Conservation (phyloP, 1,284 basidiomycete species). For the Prillingera fragicola region DNA sequence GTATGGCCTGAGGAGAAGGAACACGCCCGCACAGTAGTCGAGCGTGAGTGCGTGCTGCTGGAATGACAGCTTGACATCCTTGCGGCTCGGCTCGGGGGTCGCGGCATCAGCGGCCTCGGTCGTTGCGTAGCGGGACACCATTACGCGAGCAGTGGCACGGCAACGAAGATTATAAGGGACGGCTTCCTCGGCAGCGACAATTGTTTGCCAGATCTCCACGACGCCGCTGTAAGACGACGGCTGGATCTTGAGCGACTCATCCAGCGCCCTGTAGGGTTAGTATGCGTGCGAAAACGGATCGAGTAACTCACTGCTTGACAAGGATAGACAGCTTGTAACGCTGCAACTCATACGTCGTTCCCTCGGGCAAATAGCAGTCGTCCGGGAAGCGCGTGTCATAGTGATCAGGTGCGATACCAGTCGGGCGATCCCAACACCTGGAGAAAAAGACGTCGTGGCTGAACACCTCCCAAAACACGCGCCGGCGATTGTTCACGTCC, state of each 20-base stretch:
- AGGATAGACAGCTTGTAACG: slow-evolving; percentile 4
- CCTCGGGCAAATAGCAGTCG: not conserved
- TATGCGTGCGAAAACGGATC: too few relatives aligned
- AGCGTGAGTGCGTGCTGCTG: slow-evolving; percentile 31
- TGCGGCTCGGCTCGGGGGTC: slow-evolving; percentile 18
- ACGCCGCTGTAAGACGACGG: slow-evolving; percentile 1
- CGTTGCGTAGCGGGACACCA: slow-evolving; percentile 23
- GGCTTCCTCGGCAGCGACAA: slow-evolving; percentile 1
- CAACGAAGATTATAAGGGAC: slow-evolving; percentile 26
- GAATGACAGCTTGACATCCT: slow-evolving; percentile 22
- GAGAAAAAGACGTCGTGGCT: slow-evolving; percentile 26
- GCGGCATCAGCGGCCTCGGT: slow-evolving; percentile 13
- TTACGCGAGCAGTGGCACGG: slow-evolving; percentile 19
- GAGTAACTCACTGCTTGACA: slow-evolving; percentile 1
- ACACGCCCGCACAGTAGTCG: slow-evolving; percentile 25
- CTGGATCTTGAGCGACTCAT: slow-evolving; percentile 1
- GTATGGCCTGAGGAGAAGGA: slow-evolving; percentile 32
- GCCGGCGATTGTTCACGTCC: slow-evolving; percentile 22
- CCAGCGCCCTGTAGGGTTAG: not conserved
- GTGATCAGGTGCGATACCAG: slow-evolving; percentile 2
- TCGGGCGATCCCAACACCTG: slow-evolving; percentile 6
- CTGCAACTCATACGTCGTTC: slow-evolving; percentile 2
- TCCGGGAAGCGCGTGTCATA: slow-evolving; percentile 6
- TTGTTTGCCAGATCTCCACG: slow-evolving; percentile 4
- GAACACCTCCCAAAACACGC: slow-evolving; percentile 31